Conservation (phyloP, 2,329 filamentous ascomycete species). For the Tolypocladium sp. region DNA sequence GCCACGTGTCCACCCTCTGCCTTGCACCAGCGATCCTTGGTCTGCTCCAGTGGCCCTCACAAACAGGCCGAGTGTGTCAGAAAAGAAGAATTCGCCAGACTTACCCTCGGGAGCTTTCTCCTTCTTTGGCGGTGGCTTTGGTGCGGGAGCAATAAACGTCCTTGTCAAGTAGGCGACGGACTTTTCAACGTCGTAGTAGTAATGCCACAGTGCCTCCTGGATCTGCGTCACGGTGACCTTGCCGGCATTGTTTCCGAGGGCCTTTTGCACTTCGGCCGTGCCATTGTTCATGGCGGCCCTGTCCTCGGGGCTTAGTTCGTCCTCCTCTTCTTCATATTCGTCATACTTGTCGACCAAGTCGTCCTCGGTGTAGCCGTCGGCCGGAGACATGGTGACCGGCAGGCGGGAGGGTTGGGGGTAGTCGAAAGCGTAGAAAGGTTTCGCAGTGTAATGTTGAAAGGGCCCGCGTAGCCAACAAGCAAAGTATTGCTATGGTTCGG, state of each 20-base stretch:
- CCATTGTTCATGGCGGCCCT: constrained; percentile 48
- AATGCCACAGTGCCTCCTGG: constrained; percentile 87
- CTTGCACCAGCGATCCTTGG: constrained; percentile 9
- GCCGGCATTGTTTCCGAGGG: constrained; percentile 50
- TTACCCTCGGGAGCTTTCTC: constrained; percentile 34
- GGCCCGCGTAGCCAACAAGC: background rate
- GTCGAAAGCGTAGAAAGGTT: background rate
- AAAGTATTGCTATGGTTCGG: background rate
- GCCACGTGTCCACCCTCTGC: constrained; percentile 1
- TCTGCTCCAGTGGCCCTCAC: constrained; percentile 22
- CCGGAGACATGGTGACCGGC: constrained; percentile 10
- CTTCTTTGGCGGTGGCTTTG: constrained; percentile 27
- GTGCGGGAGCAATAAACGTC: constrained; percentile 40
- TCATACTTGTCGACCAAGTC: constrained; percentile 40
- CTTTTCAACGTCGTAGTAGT: constrained; percentile 89
- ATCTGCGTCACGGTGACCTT: constrained; percentile 59
- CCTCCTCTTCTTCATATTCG: constrained; percentile 33
- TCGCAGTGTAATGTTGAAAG: background rate
- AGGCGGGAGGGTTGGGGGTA: background rate
- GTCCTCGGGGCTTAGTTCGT: constrained; percentile 39
- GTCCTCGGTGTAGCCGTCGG: constrained; percentile 37
- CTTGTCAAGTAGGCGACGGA: constrained; percentile 71
- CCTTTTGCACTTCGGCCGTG: constrained; percentile 55
- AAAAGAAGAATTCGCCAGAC: constrained; percentile 23
- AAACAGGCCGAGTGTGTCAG: constrained; percentile 14